phyloP scores from a whole-genome alignment of 2,329 filamentous ascomycete genomes.

The Paecilomyces formosus region DNA sequence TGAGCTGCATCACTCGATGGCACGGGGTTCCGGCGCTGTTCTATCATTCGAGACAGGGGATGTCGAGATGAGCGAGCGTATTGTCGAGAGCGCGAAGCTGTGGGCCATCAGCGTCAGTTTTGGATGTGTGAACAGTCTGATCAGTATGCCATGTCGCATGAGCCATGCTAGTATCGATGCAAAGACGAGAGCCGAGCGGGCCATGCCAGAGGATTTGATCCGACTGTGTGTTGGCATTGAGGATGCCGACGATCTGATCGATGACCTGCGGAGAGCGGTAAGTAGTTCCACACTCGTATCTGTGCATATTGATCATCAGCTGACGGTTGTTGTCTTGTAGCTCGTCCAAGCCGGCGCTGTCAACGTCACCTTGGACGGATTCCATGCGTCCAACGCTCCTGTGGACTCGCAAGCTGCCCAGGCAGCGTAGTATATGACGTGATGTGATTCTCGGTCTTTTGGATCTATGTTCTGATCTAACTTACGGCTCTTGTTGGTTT shows the following conservation, averaged over 20 bases:
- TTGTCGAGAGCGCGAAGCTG: conserved; percentile 84
- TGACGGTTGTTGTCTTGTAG: conserved; percentile 34
- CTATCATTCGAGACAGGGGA: conserved; percentile 95
- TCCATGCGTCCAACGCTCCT: conserved; percentile 51
- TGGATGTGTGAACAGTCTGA: conserved; percentile 95
- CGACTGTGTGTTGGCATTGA: conserved; percentile 94
- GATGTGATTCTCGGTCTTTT: conserved; percentile 1
- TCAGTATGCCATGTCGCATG: conserved; percentile 99
- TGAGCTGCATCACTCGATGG: conserved; percentile 91
- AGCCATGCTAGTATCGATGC: conserved; percentile 97
- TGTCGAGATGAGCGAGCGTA: conserved; percentile 72
- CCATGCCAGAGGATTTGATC: conserved; percentile 96
- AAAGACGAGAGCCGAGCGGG: conserved; percentile 79
- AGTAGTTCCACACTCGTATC: conserved; percentile 34
- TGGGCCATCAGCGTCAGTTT: conserved; percentile 98
- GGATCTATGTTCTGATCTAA: neutral
- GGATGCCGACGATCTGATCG: conserved; percentile 82
- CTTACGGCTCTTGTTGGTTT: neutral
- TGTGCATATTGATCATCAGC: neutral
- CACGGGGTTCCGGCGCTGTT: conserved; percentile 86
- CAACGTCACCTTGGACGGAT: conserved; percentile 73
- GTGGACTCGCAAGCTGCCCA: neutral
- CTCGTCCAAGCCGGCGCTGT: conserved; percentile 93
- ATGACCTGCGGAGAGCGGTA: conserved; percentile 86
- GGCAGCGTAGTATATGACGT: neutral